Conservation (phyloP, 495 filamentous ascomycete species). For the Bryoglossum gracile region DNA sequence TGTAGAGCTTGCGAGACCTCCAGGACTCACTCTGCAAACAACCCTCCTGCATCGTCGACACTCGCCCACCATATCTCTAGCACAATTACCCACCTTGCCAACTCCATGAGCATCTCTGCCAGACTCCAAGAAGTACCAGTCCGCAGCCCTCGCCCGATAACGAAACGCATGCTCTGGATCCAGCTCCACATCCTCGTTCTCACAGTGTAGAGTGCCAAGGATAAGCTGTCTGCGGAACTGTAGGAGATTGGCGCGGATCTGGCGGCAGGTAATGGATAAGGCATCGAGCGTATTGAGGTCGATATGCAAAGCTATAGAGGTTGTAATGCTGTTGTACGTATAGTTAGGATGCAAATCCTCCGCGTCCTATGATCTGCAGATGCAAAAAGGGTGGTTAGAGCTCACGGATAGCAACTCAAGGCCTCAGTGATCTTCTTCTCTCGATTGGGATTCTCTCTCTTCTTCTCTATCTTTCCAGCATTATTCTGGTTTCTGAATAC, state of each 20-base stretch:
- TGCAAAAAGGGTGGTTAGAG: not conserved
- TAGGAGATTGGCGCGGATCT: slow-evolving; percentile 65
- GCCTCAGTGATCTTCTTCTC: slow-evolving; percentile 63
- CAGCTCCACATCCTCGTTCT: slow-evolving; percentile 49
- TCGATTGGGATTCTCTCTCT: slow-evolving; percentile 53
- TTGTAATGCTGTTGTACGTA: slow-evolving; percentile 54
- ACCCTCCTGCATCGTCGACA: slow-evolving; percentile 70
- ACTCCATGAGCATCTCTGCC: slow-evolving; percentile 18
- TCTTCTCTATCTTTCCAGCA: slow-evolving; percentile 23
- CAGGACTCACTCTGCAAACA: slow-evolving; percentile 64
- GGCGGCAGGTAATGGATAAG: slow-evolving; percentile 71
- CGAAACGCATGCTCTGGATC: slow-evolving; percentile 41
- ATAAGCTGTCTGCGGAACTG: slow-evolving; percentile 68
- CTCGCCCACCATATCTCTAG: slow-evolving; percentile 74
- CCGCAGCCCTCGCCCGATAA: slow-evolving; percentile 41
- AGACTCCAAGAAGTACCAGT: slow-evolving; percentile 46
- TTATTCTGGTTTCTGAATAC: slow-evolving; percentile 17
- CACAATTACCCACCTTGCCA: slow-evolving; percentile 68
- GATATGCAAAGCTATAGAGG: slow-evolving; percentile 61
- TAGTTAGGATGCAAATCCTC: slow-evolving; percentile 7
- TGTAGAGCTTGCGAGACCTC: not conserved
- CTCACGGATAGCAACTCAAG: slow-evolving; percentile 85
- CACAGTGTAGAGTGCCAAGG: slow-evolving; percentile 68
- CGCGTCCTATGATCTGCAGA: not conserved
- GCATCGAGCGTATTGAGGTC: slow-evolving; percentile 81